Evolutionary conservation across 768 basidiomycete genomes (phyloP), one percentile per base, ranked within the genome.

Genomic region (Boletus speciosus): DNA sequence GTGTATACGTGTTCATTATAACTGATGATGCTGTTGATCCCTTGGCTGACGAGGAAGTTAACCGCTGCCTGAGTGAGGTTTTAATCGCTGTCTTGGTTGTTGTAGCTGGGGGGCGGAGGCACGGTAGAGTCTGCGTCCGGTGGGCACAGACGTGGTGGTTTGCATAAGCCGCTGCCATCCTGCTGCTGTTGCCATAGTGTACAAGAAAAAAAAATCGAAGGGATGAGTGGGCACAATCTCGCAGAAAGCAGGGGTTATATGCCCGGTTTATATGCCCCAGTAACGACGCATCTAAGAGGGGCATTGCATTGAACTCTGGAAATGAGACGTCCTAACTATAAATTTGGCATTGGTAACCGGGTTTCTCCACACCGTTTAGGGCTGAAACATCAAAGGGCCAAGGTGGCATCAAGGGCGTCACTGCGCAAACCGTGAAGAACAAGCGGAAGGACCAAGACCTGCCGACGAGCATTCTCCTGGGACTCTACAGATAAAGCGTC

Each of bases 81-180:
- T 50, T 67, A 63, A 35, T 58, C 51, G 0, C 34, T 16, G 11
- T 57, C 53, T 7, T 16, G 6, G 19, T 0, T 8, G 1, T 10
- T 35, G 49, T 66, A 66, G 51, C 57, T 58, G 21, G 66, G 61
- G 19, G 1, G 66, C 56, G 6, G 66, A 67, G 38, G 66, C 8
- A 29, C 29, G 29, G 29, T 57, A 59, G 23, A 65, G 58, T 14
- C 50, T 50, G 27, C 58, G 58, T 19, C 54, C 58, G 7, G 4
- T 42, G 12, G 54, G 59, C 10, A 64, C 55, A 11, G 21, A 46
- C 3, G 48, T 12, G 6, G 51, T 63, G 42, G 58, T 61, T 12
- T 46, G 47, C 8, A 31, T 49, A 36, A 61, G 63, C 44, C 49
- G 41, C n/a, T 51, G 12, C 64, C 61, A 66, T 37, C 56, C 57